A percentile compares a stretch with the other conserved stretches of the same genome.
Evolutionary conservation across 129 eudicot genomes (phyloP).

Genomic region (Sambucus nigra): DNA sequence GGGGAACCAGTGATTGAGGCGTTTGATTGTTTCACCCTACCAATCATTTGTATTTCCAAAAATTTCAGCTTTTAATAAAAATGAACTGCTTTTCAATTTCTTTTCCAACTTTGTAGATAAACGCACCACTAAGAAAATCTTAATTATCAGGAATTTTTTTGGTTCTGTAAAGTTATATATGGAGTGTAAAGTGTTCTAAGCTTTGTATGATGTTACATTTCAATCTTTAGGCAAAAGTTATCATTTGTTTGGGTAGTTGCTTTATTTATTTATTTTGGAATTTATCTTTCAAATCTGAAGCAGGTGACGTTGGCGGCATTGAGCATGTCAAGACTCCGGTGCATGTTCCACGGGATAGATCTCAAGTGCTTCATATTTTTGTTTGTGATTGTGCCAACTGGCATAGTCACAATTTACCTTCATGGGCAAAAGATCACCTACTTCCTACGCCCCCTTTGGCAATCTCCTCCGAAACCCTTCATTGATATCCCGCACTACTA

Average conservation of each 20-base stretch:
- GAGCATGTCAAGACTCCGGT: slow-evolving; percentile 39
- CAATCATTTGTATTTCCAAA: too few species aligned
- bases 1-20: not conserved
- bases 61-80: too few species aligned
- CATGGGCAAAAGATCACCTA: slow-evolving; percentile 62
- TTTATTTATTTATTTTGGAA: not conserved
- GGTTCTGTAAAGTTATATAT: too few species aligned
- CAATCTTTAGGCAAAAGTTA: not conserved
- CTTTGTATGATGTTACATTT: not conserved
- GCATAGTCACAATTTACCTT: slow-evolving; percentile 34
- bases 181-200: not conserved
- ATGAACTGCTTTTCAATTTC: too few species aligned
- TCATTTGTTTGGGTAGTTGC: not conserved
- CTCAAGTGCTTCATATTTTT: slow-evolving; percentile 25
- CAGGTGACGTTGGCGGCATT: slow-evolving; percentile 12
- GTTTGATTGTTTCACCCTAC: too few species aligned
- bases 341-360: slow-evolving; percentile 43
- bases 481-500: slow-evolving; percentile 48
- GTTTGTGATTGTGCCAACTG: slow-evolving; percentile 31
- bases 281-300: slow-evolving; percentile 7
- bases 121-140: too few species aligned
- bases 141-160: too few species aligned
- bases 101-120: too few species aligned
- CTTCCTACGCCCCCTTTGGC: slow-evolving; percentile 67
- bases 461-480: slow-evolving; percentile 70